Evolutionary conservation across 331 rosid species (phyloP).

Genomic region (Malus hybrid): DNA sequence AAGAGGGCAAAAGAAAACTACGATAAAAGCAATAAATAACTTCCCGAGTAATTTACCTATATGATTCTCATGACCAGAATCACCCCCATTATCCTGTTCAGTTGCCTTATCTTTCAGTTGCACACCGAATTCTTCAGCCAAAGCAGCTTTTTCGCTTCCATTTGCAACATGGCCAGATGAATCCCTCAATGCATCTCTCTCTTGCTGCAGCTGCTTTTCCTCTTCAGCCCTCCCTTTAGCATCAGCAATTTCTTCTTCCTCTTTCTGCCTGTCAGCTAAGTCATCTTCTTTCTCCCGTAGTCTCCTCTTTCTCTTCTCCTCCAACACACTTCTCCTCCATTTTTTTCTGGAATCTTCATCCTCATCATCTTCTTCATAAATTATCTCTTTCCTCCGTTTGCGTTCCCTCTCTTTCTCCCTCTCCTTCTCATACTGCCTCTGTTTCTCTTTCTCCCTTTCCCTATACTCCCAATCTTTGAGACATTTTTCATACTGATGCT

Average conservation of each 20-base stretch:
- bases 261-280: conserved; percentile 60
- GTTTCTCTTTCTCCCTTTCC: conserved; percentile 89
- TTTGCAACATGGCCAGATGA: conserved; percentile 32
- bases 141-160: conserved; percentile 30
- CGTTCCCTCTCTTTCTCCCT: conserved; percentile 92
- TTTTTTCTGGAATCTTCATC: conserved; percentile 91
- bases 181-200: conserved; percentile 55
- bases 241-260: conserved; percentile 89
- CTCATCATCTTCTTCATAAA: conserved; percentile 88
- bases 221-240: conserved; percentile 68
- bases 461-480: conserved; percentile 96
- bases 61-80: conserved; percentile 44
- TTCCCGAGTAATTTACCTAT: conserved; percentile 30
- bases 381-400: conserved; percentile 77
- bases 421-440: conserved; percentile 82
- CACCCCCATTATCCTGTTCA: conserved; percentile 34
- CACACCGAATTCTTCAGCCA: conserved; percentile 34
- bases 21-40: neutral
- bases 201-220: conserved; percentile 55
- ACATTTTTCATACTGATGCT: conserved; percentile 72
- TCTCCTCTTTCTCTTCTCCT: conserved; percentile 91
- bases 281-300: conserved; percentile 88
- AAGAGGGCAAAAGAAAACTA: neutral
- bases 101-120: conserved; percentile 35
- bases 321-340: conserved; percentile 81